A percentile compares a stretch with the other conserved stretches of the same genome.
Evolutionary conservation across 129 eudicot genomes (phyloP).

Genomic region (Saussurea involucrata): DNA sequence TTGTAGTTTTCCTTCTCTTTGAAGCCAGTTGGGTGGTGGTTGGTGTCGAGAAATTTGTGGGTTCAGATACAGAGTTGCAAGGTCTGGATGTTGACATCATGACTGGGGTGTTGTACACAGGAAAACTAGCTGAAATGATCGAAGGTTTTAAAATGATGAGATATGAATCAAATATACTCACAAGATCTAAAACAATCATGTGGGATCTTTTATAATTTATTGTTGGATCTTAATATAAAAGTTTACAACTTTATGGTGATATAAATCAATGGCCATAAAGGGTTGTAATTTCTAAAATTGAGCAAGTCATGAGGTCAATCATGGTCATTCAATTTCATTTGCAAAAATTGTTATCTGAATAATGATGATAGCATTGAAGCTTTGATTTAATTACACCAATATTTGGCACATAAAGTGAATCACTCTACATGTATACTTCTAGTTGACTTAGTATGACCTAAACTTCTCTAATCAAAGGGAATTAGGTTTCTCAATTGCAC

Average conservation of each 20-base stretch:
- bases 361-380: too few relatives aligned
- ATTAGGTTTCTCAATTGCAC: neutral
- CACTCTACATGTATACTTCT: too few relatives aligned
- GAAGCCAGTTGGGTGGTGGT: conserved; percentile 20
- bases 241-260: neutral
- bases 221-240: too few relatives aligned
- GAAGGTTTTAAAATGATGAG: neutral
- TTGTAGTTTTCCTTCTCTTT: conserved; percentile 42
- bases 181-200: too few relatives aligned
- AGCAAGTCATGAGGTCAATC: neutral
- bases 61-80: conserved; percentile 22
- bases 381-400: too few relatives aligned
- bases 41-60: conserved; percentile 46
- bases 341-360: too few relatives aligned
- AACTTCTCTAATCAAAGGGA: neutral
- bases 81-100: conserved; percentile 47
- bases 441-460: too few relatives aligned
- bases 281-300: neutral
- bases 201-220: too few relatives aligned
- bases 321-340: neutral
- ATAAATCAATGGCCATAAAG: neutral
- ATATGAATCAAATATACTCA: neutral
- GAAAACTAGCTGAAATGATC: conserved; percentile 26
- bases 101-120: conserved; percentile 39
- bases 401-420: too few relatives aligned